Conservation (phyloP, 2,329 filamentous ascomycete species). For the Fusarium napiforme region DNA sequence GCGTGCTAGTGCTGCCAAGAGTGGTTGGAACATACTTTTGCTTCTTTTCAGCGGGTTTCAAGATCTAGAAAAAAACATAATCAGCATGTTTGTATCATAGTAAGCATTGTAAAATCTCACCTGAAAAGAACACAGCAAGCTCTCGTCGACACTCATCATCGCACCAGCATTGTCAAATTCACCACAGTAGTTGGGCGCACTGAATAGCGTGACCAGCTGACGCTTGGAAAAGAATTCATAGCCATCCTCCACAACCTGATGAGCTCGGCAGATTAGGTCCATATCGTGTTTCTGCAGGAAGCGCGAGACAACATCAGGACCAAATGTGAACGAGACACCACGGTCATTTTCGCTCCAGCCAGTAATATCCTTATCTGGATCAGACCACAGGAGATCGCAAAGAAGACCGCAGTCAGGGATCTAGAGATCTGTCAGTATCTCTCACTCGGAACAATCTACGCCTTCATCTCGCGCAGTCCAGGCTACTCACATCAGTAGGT, state of each 20-base stretch:
- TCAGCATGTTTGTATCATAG: slow-evolving; percentile 12
- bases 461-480: slow-evolving; percentile 21
- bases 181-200: slow-evolving; percentile 98
- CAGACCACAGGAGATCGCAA: slow-evolving; percentile 97
- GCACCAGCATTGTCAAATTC: slow-evolving; percentile 99
- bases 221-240: slow-evolving; percentile 99
- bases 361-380: slow-evolving; percentile 98
- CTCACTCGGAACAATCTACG: slow-evolving; percentile 4
- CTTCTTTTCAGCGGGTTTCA: slow-evolving; percentile 99
- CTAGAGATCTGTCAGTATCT: slow-evolving; percentile 58
- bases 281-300: slow-evolving; percentile 99
- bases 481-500: slow-evolving; percentile 88
- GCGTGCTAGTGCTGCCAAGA: slow-evolving; percentile 65
- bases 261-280: slow-evolving; percentile 98
- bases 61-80: slow-evolving; percentile 69
- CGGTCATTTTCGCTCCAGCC: slow-evolving; percentile 99
- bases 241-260: slow-evolving; percentile 98
- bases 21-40: slow-evolving; percentile 96
- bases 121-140: slow-evolving; percentile 98
- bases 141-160: slow-evolving; percentile 99
- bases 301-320: slow-evolving; percentile 94
- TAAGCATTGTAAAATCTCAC: slow-evolving; percentile 56
- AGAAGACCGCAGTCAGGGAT: slow-evolving; percentile 98
- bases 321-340: slow-evolving; percentile 98
- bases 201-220: slow-evolving; percentile 96